Percentiles rank a stretch among this genome's conserved stretches.
These are phyloP conservation scores for Acanthamoeba royreba DNA, from an alignment of 208 protist species.

Conservation along the genomic window DNA sequence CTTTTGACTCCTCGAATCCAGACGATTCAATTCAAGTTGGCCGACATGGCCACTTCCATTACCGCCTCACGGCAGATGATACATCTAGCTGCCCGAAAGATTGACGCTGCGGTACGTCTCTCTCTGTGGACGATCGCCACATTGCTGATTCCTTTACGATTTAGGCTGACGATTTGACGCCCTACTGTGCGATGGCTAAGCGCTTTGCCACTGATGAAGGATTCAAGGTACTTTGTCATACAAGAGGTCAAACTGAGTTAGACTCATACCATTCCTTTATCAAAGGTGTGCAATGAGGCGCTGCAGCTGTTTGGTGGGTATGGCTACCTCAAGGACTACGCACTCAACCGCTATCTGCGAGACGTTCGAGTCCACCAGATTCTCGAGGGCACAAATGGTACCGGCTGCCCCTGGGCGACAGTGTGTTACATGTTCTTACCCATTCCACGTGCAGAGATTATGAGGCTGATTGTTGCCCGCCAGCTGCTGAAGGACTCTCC, in stretches of 20 bases:
- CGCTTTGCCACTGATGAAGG: slow-evolving; percentile 74
- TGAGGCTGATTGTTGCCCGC: too few species aligned
- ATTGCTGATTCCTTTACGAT: not conserved
- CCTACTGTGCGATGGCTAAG: slow-evolving; percentile 81
- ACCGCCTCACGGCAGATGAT: slow-evolving; percentile 72
- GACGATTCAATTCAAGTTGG: slow-evolving; percentile 79
- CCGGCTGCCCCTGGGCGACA: not conserved
- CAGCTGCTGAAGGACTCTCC: too few species aligned
- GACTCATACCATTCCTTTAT: too few species aligned
- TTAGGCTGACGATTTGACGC: not conserved
- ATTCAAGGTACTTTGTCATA: too few species aligned
- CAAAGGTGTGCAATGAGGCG: slow-evolving; percentile 58
- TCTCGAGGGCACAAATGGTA: slow-evolving; percentile 78
- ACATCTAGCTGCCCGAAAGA: slow-evolving; percentile 50
- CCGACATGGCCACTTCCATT: slow-evolving; percentile 79
- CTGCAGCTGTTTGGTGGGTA: slow-evolving; percentile 84
- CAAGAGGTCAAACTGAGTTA: too few species aligned
- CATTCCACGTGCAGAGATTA: too few species aligned
- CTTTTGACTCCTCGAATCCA: too few species aligned
- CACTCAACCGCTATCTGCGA: slow-evolving; percentile 77
- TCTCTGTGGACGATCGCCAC: too few species aligned
- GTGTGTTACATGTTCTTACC: too few species aligned
- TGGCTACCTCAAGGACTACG: slow-evolving; percentile 84
- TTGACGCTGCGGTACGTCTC: slow-evolving; percentile 54
- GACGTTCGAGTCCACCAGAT: slow-evolving; percentile 84